A percentile compares a stretch with the other conserved stretches of the same genome.
phyloP scores from a whole-genome alignment of 192 early-diverging fungal species.

The Backusella circina region DNA sequence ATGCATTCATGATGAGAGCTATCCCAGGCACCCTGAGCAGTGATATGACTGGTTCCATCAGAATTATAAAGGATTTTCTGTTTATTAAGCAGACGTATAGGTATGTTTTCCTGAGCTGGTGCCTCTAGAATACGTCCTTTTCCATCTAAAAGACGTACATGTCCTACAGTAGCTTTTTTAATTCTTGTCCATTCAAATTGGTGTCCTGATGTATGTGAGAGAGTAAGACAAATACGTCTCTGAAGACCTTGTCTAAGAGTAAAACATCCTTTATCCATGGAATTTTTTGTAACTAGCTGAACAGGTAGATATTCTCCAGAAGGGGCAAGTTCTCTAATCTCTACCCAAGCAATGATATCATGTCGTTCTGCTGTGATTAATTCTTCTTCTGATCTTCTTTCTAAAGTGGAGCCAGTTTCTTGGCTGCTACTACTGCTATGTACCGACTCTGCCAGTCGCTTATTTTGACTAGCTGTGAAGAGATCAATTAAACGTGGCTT shows the following conservation, averaged over 20 bases:
- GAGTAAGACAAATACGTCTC: conserved; percentile 57
- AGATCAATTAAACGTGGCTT: neutral
- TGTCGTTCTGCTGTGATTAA: conserved; percentile 63
- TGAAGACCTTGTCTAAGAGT: conserved; percentile 73
- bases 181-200: conserved; percentile 57
- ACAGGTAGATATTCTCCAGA: conserved; percentile 63
- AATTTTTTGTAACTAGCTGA: conserved; percentile 40
- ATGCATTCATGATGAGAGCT: conserved; percentile 69
- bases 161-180: conserved; percentile 41
- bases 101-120: conserved; percentile 44
- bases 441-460: neutral
- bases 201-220: conserved; percentile 66
- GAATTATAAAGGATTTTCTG: conserved; percentile 42
- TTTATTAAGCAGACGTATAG: conserved; percentile 42
- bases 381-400: conserved; percentile 51
- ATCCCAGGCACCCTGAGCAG: conserved; percentile 67
- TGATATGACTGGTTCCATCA: conserved; percentile 62
- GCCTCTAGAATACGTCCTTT: conserved; percentile 58
- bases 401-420: neutral
- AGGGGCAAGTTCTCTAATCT: conserved; percentile 58
- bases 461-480: neutral
- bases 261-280: conserved; percentile 55
- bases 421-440: neutral
- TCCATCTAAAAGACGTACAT: conserved; percentile 49
- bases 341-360: conserved; percentile 64